Percentiles rank a stretch among this genome's conserved stretches.
phyloP scores from a whole-genome alignment of 345 rosid species.

The Pseudoturritis turrita region DNA sequence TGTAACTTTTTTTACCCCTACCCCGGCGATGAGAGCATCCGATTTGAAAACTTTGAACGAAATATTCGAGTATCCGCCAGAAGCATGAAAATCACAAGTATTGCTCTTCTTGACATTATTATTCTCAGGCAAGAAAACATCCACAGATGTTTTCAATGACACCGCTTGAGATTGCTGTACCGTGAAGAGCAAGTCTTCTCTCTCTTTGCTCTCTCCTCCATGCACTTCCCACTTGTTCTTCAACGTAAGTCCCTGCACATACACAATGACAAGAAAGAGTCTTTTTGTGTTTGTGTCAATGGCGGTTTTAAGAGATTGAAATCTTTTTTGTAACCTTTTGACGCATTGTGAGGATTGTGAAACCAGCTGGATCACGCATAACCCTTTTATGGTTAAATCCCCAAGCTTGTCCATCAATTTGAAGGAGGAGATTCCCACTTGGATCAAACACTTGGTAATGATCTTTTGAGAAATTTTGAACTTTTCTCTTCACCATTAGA shows the following conservation, averaged over 20 bases:
- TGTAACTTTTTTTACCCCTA: slow-evolving; percentile 29
- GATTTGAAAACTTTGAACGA: slow-evolving; percentile 58
- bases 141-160: slow-evolving; percentile 50
- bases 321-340: slow-evolving; percentile 46
- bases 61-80: slow-evolving; percentile 45
- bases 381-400: slow-evolving; percentile 46
- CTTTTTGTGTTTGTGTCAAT: background rate
- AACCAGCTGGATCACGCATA: slow-evolving; percentile 64
- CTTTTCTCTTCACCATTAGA: slow-evolving; percentile 50
- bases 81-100: slow-evolving; percentile 45
- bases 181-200: slow-evolving; percentile 36
- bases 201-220: slow-evolving; percentile 48
- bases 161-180: slow-evolving; percentile 50
- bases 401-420: slow-evolving; percentile 63
- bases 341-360: slow-evolving; percentile 58
- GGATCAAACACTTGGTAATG: slow-evolving; percentile 48
- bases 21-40: slow-evolving; percentile 61
- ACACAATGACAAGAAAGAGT: background rate
- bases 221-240: slow-evolving; percentile 51
- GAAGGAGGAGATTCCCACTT: slow-evolving; percentile 61
- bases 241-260: slow-evolving; percentile 36
- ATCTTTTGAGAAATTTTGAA: slow-evolving; percentile 41
- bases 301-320: background rate
- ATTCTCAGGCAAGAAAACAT: slow-evolving; percentile 43
- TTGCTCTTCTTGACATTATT: slow-evolving; percentile 22